Base-by-base conservation (phyloP, 1,139 yeast species). In the Taphrina populina region DNA sequence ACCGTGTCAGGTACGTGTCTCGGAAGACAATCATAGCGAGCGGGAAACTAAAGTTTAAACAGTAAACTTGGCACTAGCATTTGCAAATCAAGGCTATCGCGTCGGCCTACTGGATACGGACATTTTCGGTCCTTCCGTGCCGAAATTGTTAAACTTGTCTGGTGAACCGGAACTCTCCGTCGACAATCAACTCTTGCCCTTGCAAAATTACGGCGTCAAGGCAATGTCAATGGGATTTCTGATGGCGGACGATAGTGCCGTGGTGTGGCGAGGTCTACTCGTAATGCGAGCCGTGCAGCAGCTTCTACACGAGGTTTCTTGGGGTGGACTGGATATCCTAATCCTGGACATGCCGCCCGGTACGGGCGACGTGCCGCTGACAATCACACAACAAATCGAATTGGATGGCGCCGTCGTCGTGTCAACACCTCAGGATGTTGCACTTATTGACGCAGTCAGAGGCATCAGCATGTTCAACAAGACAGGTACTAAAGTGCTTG, bases 151-250 rank as follows among this genome's bases (percentile, higher is more conserved):
- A 69, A 78, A 79, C 27, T 71, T 85, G 15, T 64, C 72, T 0
- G 60, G 87, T 0, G 88, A 82, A 63, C 90, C 95, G 0, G 67
- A 86, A 20, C 64, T 84, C 19, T 72, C 81, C 0, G 70, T 70
- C 2, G 62, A 68, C 11, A 88, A 88, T 0, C 77, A 77, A 62
- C 70, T 87, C 4, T 66, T 83, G 0, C 95, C 95, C 0, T 68
- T 86, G 63, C 68, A 76, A n/a, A 87, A 86, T 64, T 85, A 83
- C 62, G 95, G 95, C 0, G 67, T 87, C 1, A 82, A 84, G 62
- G 80, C 92, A 3, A 87, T 87, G 95, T 85, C 95, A 0, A 87
- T 87, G 95, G 95, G 95, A 0, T 86, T 83, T 64, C 71, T 87
- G 62, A 78, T 87, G 1, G 71, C 76, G n/a, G 85, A 85, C 24